These are phyloP conservation scores for Globisporangium nunn DNA, from an alignment of 352 stramenopile species.

Conservation along the genomic window DNA sequence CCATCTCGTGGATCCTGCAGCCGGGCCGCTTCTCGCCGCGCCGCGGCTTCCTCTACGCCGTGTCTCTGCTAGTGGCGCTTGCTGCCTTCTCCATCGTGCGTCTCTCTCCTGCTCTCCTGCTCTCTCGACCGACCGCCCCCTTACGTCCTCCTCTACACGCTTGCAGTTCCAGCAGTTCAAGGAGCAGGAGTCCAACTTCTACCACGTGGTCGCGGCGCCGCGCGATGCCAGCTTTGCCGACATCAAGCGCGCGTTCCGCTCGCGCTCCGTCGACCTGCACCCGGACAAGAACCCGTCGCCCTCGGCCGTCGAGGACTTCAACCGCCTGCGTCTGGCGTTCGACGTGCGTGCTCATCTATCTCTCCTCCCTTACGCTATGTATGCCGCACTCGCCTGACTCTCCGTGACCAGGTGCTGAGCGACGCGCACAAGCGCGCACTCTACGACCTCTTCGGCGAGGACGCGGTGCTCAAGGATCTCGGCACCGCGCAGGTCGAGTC, in stretches of 20 bases:
- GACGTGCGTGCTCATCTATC: slow-evolving; percentile 54
- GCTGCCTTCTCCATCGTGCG: slow-evolving; percentile 89
- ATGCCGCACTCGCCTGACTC: not conserved
- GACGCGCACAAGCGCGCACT: slow-evolving; percentile 91
- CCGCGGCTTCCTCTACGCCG: slow-evolving; percentile 91
- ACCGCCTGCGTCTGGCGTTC: slow-evolving; percentile 91
- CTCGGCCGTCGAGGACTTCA: slow-evolving; percentile 90
- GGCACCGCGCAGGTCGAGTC: slow-evolving; percentile 85
- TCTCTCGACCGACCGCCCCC: not conserved
- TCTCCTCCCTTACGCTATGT: slow-evolving; percentile 1
- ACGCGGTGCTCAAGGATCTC: slow-evolving; percentile 85
- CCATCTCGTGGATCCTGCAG: slow-evolving; percentile 93
- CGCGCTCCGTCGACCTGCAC: slow-evolving; percentile 92
- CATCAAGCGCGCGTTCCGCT: slow-evolving; percentile 97
- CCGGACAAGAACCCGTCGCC: slow-evolving; percentile 96
- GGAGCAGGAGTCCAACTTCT: slow-evolving; percentile 92
- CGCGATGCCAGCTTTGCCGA: slow-evolving; percentile 88
- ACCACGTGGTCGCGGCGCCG: slow-evolving; percentile 86
- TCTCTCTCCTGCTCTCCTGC: not conserved
- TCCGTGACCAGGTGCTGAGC: slow-evolving; percentile 31
- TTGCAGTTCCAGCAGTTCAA: slow-evolving; percentile 75
- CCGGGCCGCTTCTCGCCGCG: slow-evolving; percentile 91
- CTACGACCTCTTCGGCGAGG: slow-evolving; percentile 95
- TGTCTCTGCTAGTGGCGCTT: slow-evolving; percentile 89
- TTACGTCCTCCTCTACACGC: not conserved